Evolutionary conservation across 179 eudicot genomes (phyloP).

Genomic region (Beta lomatogona): DNA sequence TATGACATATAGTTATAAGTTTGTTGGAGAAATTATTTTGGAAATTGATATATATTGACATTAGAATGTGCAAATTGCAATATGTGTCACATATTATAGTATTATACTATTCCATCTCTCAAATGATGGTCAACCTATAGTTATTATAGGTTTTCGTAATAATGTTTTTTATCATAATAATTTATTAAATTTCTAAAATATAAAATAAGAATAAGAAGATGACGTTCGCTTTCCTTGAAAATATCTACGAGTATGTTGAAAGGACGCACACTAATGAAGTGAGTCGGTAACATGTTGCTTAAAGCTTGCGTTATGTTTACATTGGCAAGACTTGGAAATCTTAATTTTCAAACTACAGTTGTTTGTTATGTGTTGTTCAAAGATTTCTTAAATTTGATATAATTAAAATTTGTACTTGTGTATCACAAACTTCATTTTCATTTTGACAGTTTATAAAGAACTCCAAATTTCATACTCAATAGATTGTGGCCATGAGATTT

Average conservation of each 20-base stretch:
- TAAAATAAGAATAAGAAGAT: background rate
- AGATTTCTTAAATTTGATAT: background rate
- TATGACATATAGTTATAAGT: too few relatives aligned
- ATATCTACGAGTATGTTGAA: background rate
- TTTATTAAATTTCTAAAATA: too few relatives aligned
- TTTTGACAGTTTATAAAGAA: background rate
- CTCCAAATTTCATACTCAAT: background rate
- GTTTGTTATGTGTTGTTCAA: background rate
- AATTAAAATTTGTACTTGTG: background rate
- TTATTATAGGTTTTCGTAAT: background rate
- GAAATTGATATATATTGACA: background rate
- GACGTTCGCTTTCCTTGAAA: background rate
- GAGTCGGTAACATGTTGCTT: background rate
- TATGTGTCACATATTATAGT: background rate
- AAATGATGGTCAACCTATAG: background rate
- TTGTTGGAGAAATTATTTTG: background rate
- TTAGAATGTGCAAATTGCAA: background rate
- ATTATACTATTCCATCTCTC: background rate
- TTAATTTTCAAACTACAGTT: background rate
- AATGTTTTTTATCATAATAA: background rate
- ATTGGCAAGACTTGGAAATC: background rate
- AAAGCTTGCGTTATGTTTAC: constrained; percentile 8
- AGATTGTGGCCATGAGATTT: too few relatives aligned
- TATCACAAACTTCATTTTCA: background rate
- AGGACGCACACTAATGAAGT: background rate